Conservation (phyloP, 2,329 filamentous ascomycete genomes). For the Arthroderma sp. region DNA sequence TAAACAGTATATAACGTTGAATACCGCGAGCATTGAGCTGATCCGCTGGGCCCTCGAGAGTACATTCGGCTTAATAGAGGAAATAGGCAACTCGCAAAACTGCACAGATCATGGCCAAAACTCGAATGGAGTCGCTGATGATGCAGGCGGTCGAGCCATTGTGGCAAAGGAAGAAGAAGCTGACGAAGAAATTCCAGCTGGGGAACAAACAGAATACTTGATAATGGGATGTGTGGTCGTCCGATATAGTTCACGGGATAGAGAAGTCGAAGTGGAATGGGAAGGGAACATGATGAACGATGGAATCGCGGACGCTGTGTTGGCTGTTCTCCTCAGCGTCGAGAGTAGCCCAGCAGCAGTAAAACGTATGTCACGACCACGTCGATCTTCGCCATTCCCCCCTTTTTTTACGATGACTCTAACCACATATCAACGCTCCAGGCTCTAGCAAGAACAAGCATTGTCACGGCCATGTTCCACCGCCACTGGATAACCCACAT, state of each 20-base stretch:
- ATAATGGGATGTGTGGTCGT: constrained; percentile 88
- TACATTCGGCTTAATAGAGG: constrained; percentile 77
- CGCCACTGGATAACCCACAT: constrained; percentile 53
- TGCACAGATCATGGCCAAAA: constrained; percentile 14
- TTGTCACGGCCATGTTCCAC: constrained; percentile 28
- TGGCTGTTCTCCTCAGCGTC: constrained; percentile 81
- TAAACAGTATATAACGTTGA: constrained; percentile 78
- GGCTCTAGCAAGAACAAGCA: constrained; percentile 51
- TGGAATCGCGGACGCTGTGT: constrained; percentile 91
- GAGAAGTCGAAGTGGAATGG: constrained; percentile 87
- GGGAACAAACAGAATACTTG: constrained; percentile 35
- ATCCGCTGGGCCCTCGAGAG: constrained; percentile 90
- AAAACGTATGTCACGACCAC: constrained; percentile 49
- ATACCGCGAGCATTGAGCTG: constrained; percentile 76
- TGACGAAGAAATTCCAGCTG: constrained; percentile 32
- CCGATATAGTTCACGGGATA: constrained; percentile 55
- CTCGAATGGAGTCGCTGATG: constrained; percentile 14
- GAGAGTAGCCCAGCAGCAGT: constrained; percentile 92
- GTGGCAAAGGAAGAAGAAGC: constrained; percentile 25
- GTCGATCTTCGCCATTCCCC: background rate
- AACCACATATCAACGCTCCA: constrained; percentile 18
- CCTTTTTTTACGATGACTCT: background rate
- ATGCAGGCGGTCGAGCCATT: constrained; percentile 10
- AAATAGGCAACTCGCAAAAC: constrained; percentile 20
- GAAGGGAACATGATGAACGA: constrained; percentile 97